Evolutionary conservation across 1,139 yeast species (phyloP), one percentile per base, ranked within the genome.

Genomic region (Candida glucosophila): DNA sequence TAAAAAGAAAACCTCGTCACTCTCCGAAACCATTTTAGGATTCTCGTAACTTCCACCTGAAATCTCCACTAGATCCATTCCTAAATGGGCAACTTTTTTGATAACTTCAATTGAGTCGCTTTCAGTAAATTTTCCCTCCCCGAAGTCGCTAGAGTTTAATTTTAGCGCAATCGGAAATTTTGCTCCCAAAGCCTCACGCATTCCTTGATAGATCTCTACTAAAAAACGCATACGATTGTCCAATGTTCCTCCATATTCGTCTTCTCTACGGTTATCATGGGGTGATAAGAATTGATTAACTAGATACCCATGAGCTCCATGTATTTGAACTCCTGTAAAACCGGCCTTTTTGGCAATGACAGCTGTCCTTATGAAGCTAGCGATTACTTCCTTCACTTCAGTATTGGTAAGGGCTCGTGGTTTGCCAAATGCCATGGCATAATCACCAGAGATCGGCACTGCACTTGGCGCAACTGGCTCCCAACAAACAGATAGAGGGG

Each of bases 301-400:
- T 28, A 79, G 54, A 49, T 74, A 78, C 9, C 86, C 86, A 49
- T 78, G 75, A 10, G 85, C 88, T 23, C 55, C 58, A 41, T 78
- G 88, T 30, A 79, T 44, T 49, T 79, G 83, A 22, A 37, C 74
- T 28, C 58, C 75, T 44, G 79, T 88, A 33, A 76, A 75, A n/a
- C 86, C 85, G 4, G 79, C 78, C 5, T 44, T 56, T 22, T 70
- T 35, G 2, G 76, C 69, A 25, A 56, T 55, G 36, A 52, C 51
- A 14, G 75, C 74, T 5, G 74, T 73, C 3, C 37, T 34, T 1
- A 52, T 58, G 34, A 47, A 68, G 17, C 45, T 47, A 19, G 50
- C 47, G 31, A 51, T 34, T 14, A 64, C 49, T 27, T 49, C 42
- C 21, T 51, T 39, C 39, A 72, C 52, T 29, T 68, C n/a, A n/a